Percentiles rank a stretch among this genome's conserved stretches.
Conservation (phyloP, 257 asterid genomes). For the Solanum piurae region DNA sequence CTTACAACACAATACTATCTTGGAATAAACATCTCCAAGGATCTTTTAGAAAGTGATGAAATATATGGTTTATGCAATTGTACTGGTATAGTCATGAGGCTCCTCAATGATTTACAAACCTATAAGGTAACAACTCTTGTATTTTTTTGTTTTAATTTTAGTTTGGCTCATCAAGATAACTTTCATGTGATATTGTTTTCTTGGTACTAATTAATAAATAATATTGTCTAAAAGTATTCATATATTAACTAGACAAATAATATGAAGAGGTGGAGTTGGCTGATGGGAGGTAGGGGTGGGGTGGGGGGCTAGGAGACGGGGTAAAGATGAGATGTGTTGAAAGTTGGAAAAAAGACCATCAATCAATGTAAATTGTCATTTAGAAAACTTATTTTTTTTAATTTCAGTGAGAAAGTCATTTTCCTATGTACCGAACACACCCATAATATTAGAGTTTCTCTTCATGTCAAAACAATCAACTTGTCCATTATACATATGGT, state of each 20-base stretch:
- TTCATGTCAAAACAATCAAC: not conserved
- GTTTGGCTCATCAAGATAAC: not conserved
- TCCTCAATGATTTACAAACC: conserved; percentile 16
- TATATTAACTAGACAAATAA: not conserved
- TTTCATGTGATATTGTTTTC: not conserved
- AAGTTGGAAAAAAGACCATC: no score
- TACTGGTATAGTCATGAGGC: not conserved
- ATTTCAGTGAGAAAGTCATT: not conserved
- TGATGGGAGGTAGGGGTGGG: not conserved
- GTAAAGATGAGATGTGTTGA: not conserved
- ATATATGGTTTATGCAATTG: conserved; percentile 5
- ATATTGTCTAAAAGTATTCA: no score
- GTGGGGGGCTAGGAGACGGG: not conserved
- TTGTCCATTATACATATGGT: not conserved
- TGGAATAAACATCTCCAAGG: conserved; percentile 5
- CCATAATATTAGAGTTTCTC: not conserved
- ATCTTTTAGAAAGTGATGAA: not conserved
- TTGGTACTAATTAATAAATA: not conserved
- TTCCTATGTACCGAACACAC: not conserved
- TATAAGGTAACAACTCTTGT: conserved; percentile 6
- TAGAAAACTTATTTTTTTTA: no score
- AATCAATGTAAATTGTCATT: no score
- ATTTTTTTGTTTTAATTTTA: not conserved
- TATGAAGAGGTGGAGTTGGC: not conserved
- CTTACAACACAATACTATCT: conserved; percentile 8